phyloP scores from a whole-genome alignment of 2,329 filamentous ascomycete genomes.

The Onygena corvina region DNA sequence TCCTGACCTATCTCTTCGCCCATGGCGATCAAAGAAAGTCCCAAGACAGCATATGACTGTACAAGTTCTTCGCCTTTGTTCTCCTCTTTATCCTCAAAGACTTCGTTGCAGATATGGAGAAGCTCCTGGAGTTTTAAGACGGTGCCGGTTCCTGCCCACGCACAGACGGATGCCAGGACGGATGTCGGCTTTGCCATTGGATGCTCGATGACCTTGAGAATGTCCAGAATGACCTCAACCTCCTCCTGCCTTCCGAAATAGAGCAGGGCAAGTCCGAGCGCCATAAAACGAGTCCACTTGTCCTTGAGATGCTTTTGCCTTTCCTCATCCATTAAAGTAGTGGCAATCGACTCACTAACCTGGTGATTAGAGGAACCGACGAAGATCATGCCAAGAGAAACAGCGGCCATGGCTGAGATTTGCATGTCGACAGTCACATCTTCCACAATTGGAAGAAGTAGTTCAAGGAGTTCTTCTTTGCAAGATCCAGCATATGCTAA shows the following conservation, averaged over 20 bases:
- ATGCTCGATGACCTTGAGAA: slow-evolving; percentile 90
- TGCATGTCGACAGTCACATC: slow-evolving; percentile 85
- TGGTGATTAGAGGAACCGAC: slow-evolving; percentile 87
- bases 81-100: slow-evolving; percentile 85
- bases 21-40: slow-evolving; percentile 90
- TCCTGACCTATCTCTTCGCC: slow-evolving; percentile 97
- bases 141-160: slow-evolving; percentile 93
- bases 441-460: slow-evolving; percentile 73
- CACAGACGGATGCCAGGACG: slow-evolving; percentile 88
- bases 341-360: slow-evolving; percentile 82
- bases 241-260: slow-evolving; percentile 97
- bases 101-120: slow-evolving; percentile 94
- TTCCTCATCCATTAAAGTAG: slow-evolving; percentile 86
- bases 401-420: slow-evolving; percentile 86
- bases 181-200: slow-evolving; percentile 94
- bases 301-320: slow-evolving; percentile 82
- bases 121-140: slow-evolving; percentile 96
- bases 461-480: slow-evolving; percentile 74
- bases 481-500: slow-evolving; percentile 90
- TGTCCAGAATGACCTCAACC: slow-evolving; percentile 95
- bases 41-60: slow-evolving; percentile 90
- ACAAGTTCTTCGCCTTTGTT: slow-evolving; percentile 93
- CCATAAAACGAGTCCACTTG: slow-evolving; percentile 97
- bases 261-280: slow-evolving; percentile 78
- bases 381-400: slow-evolving; percentile 80